These are phyloP conservation scores for Haplosporangium gracile DNA, from an alignment of 192 early-diverging fungal species.

Conservation along the genomic window DNA sequence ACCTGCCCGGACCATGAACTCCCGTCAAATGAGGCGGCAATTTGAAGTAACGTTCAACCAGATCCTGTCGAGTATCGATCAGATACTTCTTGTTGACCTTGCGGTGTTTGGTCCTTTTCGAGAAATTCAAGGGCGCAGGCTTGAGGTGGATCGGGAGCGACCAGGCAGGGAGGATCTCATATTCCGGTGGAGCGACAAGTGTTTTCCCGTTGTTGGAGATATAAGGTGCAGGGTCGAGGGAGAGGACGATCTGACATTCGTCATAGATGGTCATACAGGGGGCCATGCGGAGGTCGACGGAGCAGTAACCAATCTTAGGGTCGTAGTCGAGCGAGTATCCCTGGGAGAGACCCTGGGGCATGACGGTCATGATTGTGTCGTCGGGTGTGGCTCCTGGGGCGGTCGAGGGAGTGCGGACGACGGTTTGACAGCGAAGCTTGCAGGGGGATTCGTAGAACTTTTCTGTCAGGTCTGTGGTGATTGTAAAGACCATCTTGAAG, in stretches of 20 bases:
- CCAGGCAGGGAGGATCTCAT: conserved; percentile 54
- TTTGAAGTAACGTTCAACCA: conserved; percentile 50
- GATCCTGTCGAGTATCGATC: conserved; percentile 48
- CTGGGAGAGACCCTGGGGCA: conserved; percentile 48
- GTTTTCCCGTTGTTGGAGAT: conserved; percentile 24
- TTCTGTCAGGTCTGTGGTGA: conserved; percentile 55
- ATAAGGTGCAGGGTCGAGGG: conserved; percentile 40
- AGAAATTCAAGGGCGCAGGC: conserved; percentile 46
- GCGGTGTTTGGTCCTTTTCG: conserved; percentile 52
- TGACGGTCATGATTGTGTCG: conserved; percentile 54
- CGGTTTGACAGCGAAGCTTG: conserved; percentile 47
- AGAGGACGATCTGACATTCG: conserved; percentile 50
- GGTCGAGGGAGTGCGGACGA: conserved; percentile 39
- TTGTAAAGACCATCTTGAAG: conserved; percentile 56
- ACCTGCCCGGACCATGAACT: conserved; percentile 27
- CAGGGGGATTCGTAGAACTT: conserved; percentile 54
- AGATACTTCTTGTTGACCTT: conserved; percentile 52
- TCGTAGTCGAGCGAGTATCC: conserved; percentile 53
- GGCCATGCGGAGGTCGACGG: conserved; percentile 46
- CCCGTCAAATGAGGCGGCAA: conserved; percentile 38
- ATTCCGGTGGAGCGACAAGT: conserved; percentile 39
- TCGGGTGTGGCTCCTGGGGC: conserved; percentile 29
- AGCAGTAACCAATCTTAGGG: conserved; percentile 53
- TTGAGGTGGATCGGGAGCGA: conserved; percentile 43
- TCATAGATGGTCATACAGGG: conserved; percentile 52